phyloP scores from a whole-genome alignment of 2,329 filamentous ascomycete species.

The Akanthomyces lecanii region DNA sequence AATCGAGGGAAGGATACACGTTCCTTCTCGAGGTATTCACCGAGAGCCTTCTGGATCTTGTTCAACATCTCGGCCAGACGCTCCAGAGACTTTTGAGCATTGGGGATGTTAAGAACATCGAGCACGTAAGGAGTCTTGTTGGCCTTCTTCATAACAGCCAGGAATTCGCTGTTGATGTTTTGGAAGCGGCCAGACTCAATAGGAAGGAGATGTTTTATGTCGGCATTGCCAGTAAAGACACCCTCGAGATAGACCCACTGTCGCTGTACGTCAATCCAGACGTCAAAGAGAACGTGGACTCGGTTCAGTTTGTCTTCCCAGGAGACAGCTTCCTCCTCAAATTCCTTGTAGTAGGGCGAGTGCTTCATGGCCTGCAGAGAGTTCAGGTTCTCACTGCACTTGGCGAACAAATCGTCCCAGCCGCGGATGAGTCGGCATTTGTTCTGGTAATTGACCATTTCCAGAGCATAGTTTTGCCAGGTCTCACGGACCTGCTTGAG shows the following conservation, averaged over 20 bases:
- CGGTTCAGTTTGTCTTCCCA: conserved; percentile 99
- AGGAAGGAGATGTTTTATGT: conserved; percentile 96
- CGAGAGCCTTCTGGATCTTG: conserved; percentile 98
- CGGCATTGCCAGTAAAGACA: conserved; percentile 96
- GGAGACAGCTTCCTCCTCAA: conserved; percentile 90
- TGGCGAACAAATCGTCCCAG: conserved; percentile 97
- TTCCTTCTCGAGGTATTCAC: conserved; percentile 97
- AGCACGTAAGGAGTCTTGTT: conserved; percentile 94
- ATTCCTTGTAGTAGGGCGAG: conserved; percentile 98
- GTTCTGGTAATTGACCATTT: conserved; percentile 95
- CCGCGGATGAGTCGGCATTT: conserved; percentile 96
- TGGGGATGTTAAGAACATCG: conserved; percentile 92
- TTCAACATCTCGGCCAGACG: conserved; percentile 93
- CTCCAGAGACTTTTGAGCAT: conserved; percentile 93
- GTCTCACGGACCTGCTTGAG: conserved; percentile 92
- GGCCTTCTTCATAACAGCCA: conserved; percentile 99
- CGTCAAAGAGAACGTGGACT: conserved; percentile 95
- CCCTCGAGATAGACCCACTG: conserved; percentile 99
- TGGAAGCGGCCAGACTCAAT: conserved; percentile 96
- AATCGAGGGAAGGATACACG: conserved; percentile 96
- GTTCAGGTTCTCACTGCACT: conserved; percentile 97
- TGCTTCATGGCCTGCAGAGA: conserved; percentile 98
- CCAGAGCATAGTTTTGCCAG: conserved; percentile 92
- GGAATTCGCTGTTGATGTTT: conserved; percentile 98
- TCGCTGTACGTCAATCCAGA: conserved; percentile 99